Base-by-base conservation (phyloP, 257 asterid genomes). In the Solanum sejunctum region DNA sequence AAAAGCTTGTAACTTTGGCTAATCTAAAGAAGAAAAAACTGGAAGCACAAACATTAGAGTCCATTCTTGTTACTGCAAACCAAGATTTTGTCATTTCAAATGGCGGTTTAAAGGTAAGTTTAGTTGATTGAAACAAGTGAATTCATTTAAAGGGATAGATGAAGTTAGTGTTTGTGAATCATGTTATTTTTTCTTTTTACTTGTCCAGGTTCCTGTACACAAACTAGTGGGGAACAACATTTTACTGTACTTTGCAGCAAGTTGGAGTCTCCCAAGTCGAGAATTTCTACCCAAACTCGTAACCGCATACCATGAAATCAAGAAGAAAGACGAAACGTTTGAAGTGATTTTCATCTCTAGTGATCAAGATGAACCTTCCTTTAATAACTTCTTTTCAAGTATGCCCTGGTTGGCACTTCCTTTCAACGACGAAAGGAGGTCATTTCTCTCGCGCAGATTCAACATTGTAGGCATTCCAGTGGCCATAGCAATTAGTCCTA, bases 361-460 rank as follows among this genome's bases (percentile, higher is more conserved):
- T 20, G 91, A 89, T 51, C 84, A 72, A n/a, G 81, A 85, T 70
- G 88, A 85, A 0, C 1, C 84, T 72, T 85, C 91, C 20, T 89
- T 89, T 15, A 84, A 83, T 61, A 86, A 85, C 21, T 21, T 85
- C 89, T 87, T 85, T 17, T 85, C 88, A 47, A 69, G 63, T 49
- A 89, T 89, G 89, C 91, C 91, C 1, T 89, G 91, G 91, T 71
- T 89, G 57, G 88, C 89, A 12, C 89, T 89, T 51, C 87, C 91
- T 39, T 89, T 43, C 16, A 85, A 78, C 1, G 89, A 87, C 71
- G 84, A 83, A 8, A 70, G 88, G 55, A 89, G 84, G 56, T 36
- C 84, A 16, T n/a, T 79, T 18, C 75, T 89, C 4, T 83, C 82
- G 3, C 84, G 84, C 28, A 80, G 60, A 71, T 89, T 89, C 91